These are phyloP conservation scores for Ophiostoma ulmi DNA, from an alignment of 2,329 filamentous ascomycete genomes.

Conservation along the genomic window DNA sequence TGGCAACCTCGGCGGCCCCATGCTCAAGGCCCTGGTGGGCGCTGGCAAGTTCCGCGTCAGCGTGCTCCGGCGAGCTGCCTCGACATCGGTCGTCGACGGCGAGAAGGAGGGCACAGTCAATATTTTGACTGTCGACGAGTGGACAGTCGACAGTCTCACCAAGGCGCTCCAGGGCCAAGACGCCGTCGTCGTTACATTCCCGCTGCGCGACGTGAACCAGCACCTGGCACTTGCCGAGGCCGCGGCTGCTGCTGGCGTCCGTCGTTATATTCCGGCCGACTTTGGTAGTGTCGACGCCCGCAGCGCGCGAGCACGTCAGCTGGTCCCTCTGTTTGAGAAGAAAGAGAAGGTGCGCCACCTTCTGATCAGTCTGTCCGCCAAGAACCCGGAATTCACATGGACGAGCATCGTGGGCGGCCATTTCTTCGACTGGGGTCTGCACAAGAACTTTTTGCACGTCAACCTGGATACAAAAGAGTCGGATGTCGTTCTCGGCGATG, in stretches of 20 bases:
- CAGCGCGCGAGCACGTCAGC: slow-evolving; percentile 33
- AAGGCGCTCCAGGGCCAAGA: slow-evolving; percentile 35
- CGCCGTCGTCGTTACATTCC: slow-evolving; percentile 37
- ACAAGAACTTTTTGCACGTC: slow-evolving; percentile 37
- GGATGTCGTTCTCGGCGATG: slow-evolving; percentile 36
- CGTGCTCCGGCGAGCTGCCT: slow-evolving; percentile 35
- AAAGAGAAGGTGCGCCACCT: slow-evolving; percentile 35
- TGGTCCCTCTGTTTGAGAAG: slow-evolving; percentile 36
- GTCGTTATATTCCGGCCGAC: slow-evolving; percentile 39
- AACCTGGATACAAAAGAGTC: slow-evolving; percentile 32
- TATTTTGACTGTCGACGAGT: slow-evolving; percentile 30
- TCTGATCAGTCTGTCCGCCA: slow-evolving; percentile 30
- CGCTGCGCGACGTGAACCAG: slow-evolving; percentile 30
- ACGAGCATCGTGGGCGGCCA: slow-evolving; percentile 39
- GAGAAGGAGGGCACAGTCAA: slow-evolving; percentile 25
- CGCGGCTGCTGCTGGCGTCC: slow-evolving; percentile 37
- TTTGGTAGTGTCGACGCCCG: slow-evolving; percentile 40
- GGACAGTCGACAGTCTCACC: slow-evolving; percentile 33
- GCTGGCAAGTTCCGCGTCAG: slow-evolving; percentile 34
- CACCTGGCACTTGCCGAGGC: slow-evolving; percentile 38
- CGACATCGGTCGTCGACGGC: slow-evolving; percentile 28
- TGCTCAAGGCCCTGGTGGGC: slow-evolving; percentile 34
- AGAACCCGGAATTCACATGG: slow-evolving; percentile 33
- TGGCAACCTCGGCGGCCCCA: slow-evolving; percentile 36
- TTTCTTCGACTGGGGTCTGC: slow-evolving; percentile 42